Evolutionary conservation across 257 asterid species (phyloP).

Genomic region (Osmanthus fragrans): DNA sequence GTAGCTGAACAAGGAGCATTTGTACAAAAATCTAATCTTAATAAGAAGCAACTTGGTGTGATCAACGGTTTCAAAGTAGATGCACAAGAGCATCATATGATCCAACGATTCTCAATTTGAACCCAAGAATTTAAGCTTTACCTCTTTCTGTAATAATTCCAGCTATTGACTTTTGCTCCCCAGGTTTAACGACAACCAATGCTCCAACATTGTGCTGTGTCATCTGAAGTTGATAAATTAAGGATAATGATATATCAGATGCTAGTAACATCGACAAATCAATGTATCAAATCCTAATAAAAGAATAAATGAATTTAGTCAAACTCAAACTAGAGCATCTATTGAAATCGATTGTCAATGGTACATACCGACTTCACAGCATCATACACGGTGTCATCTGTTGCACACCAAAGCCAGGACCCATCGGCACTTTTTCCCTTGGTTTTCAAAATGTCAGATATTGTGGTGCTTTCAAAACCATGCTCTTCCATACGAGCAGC

Average conservation of each 20-base stretch:
- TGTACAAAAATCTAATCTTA: neutral
- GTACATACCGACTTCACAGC: slow-evolving; percentile 56
- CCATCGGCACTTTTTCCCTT: slow-evolving; percentile 55
- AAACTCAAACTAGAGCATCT: neutral
- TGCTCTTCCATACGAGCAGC: slow-evolving; percentile 57
- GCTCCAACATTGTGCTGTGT: slow-evolving; percentile 65
- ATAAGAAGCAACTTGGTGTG: neutral
- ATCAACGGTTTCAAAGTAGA: neutral
- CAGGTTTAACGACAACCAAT: slow-evolving; percentile 58
- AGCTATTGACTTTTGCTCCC: slow-evolving; percentile 47
- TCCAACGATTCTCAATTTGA: neutral
- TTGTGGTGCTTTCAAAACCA: slow-evolving; percentile 55
- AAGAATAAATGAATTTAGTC: neutral
- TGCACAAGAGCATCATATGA: neutral
- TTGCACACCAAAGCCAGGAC: slow-evolving; percentile 67
- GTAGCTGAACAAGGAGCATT: neutral
- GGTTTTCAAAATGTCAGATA: slow-evolving; percentile 41
- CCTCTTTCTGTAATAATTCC: slow-evolving; percentile 62
- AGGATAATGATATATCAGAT: neutral
- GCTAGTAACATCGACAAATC: neutral
- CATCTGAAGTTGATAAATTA: slow-evolving; percentile 38
- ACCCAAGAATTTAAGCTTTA: neutral
- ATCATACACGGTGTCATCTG: slow-evolving; percentile 52
- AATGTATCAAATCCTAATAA: neutral
- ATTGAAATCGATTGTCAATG: neutral